Conservation (phyloP, 208 protist genomes). For the Trypanosoma vivax region DNA sequence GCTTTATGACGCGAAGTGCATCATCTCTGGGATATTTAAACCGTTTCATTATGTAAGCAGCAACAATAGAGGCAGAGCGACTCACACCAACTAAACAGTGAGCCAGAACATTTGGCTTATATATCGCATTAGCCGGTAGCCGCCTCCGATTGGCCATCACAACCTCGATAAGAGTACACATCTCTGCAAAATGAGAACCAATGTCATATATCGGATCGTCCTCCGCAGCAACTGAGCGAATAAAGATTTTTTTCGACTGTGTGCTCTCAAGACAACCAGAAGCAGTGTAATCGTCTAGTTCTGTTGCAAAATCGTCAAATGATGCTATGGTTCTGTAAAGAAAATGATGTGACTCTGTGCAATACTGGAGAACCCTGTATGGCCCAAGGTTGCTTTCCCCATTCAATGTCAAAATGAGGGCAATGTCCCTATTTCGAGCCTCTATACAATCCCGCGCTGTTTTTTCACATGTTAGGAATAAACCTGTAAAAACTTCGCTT, state of each 20-base stretch:
- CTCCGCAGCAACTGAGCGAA: conserved; percentile 53
- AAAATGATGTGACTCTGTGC: conserved; percentile 6
- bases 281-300: conserved; percentile 42
- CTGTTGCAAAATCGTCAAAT: conserved; percentile 35
- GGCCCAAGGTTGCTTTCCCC: conserved; percentile 32
- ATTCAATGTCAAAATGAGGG: conserved; percentile 70
- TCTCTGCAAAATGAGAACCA: conserved; percentile 52
- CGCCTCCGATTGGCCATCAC: conserved; percentile 31
- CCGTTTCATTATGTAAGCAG: conserved; percentile 83
- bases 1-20: conserved; percentile 50
- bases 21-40: conserved; percentile 36
- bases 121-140: neutral
- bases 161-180: conserved; percentile 56
- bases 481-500: conserved; percentile 69
- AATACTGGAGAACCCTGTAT: conserved; percentile 49
- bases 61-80: conserved; percentile 69
- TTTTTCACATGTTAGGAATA: conserved; percentile 69
- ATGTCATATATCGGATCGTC: conserved; percentile 74
- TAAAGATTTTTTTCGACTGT: conserved; percentile 44
- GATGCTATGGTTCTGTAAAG: conserved; percentile 29
- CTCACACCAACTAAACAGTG: conserved; percentile 88
- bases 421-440: conserved; percentile 33
- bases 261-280: conserved; percentile 6
- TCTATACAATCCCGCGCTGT: conserved; percentile 20
- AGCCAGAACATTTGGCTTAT: conserved; percentile 40